phyloP scores from a whole-genome alignment of 441 rosid genomes.

The Geranium incanum region DNA sequence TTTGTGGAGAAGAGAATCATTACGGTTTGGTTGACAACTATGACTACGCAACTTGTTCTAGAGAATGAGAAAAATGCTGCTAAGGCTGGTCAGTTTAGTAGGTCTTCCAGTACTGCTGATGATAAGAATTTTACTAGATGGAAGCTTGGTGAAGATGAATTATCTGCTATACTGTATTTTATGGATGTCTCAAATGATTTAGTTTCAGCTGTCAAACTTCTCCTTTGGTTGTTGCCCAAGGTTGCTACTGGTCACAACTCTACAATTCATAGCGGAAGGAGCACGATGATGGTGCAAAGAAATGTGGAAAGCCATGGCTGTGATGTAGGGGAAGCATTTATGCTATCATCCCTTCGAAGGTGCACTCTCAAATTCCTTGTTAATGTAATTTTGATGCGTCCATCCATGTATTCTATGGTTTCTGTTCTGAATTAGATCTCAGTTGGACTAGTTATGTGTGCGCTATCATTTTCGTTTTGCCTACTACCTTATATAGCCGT shows the following conservation, averaged over 20 bases:
- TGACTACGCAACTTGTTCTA: slow-evolving; percentile 74
- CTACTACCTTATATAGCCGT: not conserved
- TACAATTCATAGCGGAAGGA: slow-evolving; percentile 71
- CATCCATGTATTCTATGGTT: not conserved
- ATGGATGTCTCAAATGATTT: slow-evolving; percentile 78
- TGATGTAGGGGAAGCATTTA: slow-evolving; percentile 78
- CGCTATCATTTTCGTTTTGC: not conserved
- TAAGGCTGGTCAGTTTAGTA: slow-evolving; percentile 53
- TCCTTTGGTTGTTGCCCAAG: slow-evolving; percentile 89
- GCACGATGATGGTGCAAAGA: slow-evolving; percentile 41
- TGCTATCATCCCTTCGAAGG: slow-evolving; percentile 84
- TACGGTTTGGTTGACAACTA: slow-evolving; percentile 67
- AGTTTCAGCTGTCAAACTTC: slow-evolving; percentile 67
- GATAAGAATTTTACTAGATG: slow-evolving; percentile 54
- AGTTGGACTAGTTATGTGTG: not conserved
- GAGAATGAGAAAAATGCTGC: slow-evolving; percentile 58
- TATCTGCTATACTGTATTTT: slow-evolving; percentile 62
- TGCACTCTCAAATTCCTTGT: slow-evolving; percentile 24
- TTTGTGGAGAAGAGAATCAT: slow-evolving; percentile 73
- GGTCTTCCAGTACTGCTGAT: slow-evolving; percentile 55
- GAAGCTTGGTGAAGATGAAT: slow-evolving; percentile 95
- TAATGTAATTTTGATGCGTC: slow-evolving; percentile 7
- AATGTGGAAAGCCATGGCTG: slow-evolving; percentile 63
- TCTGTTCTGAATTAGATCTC: not conserved
- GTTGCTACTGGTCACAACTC: slow-evolving; percentile 51